Evolutionary conservation across 2,329 filamentous ascomycete genomes (phyloP).

Genomic region (Nectriaceae sp.): DNA sequence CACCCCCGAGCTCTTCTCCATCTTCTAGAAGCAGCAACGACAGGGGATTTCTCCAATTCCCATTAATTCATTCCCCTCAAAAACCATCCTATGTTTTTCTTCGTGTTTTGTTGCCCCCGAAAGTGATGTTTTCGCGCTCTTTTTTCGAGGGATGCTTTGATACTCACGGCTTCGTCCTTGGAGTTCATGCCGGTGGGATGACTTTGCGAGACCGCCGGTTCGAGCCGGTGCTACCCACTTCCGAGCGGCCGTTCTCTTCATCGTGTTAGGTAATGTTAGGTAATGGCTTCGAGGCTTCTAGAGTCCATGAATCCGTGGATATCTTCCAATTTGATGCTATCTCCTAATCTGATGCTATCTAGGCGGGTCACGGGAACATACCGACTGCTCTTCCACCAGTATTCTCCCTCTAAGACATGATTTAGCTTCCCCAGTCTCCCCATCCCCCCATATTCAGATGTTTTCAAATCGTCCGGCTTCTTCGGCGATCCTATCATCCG

Average conservation of each 20-base stretch:
- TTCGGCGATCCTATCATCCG: neutral
- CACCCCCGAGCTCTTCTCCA: neutral
- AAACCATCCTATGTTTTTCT: slow-evolving; percentile 30
- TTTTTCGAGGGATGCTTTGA: neutral
- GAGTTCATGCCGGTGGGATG: neutral
- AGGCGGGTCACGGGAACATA: no score
- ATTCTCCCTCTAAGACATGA: no score
- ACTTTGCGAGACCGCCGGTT: slow-evolving; percentile 6
- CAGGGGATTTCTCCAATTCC: neutral
- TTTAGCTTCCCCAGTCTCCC: no score
- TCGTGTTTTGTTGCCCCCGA: slow-evolving; percentile 15
- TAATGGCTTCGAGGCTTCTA: slow-evolving; percentile 22
- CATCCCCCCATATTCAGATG: no score
- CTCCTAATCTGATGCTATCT: no score
- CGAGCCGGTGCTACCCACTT: slow-evolving; percentile 24
- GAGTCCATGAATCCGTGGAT: no score
- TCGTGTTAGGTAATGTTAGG: slow-evolving; percentile 31
- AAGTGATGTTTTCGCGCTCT: neutral
- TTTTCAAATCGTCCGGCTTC: no score
- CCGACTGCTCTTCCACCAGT: no score
- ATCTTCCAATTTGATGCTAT: no score
- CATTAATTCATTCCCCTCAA: slow-evolving; percentile 9
- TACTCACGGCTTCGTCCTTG: neutral
- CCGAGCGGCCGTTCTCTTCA: slow-evolving; percentile 7
- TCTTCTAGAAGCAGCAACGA: slow-evolving; percentile 16